phyloP scores from a whole-genome alignment of 495 filamentous ascomycete species.

The Aspergillus bertholletiae region DNA sequence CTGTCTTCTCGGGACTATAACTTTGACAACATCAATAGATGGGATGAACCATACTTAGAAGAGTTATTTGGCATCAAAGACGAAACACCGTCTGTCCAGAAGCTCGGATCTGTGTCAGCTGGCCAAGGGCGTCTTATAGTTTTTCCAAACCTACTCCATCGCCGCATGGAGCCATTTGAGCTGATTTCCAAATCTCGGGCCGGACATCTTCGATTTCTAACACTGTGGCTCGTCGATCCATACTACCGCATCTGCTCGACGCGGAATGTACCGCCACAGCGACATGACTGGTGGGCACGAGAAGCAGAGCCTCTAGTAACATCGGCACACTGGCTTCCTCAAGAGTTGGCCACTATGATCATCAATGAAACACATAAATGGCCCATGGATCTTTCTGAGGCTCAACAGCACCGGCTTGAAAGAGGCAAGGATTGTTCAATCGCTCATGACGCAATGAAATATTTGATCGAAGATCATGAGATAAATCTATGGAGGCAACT shows the following conservation, averaged over 20 bases:
- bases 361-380: background rate
- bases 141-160: conserved; percentile 7
- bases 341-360: background rate
- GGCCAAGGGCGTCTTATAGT: conserved; percentile 6
- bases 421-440: background rate
- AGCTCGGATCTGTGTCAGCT: conserved; percentile 1
- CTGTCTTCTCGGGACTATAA: background rate
- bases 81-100: background rate
- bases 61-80: background rate
- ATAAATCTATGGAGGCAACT: too few species aligned
- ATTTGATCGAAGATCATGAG: background rate
- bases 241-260: conserved; percentile 16
- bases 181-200: conserved; percentile 2
- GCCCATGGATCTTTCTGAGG: background rate
- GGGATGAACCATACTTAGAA: background rate
- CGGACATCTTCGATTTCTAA: background rate
- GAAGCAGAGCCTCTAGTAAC: background rate
- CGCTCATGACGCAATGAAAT: background rate
- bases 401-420: background rate
- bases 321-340: background rate
- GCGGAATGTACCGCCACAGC: conserved; percentile 12
- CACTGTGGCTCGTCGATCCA: conserved; percentile 10
- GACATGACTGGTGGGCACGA: conserved; percentile 14
- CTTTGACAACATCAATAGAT: background rate
- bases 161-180: conserved; percentile 1